Evolutionary conservation across 768 basidiomycete genomes (phyloP), one percentile per base, ranked within the genome.

Genomic region (Tulasnella sp.): DNA sequence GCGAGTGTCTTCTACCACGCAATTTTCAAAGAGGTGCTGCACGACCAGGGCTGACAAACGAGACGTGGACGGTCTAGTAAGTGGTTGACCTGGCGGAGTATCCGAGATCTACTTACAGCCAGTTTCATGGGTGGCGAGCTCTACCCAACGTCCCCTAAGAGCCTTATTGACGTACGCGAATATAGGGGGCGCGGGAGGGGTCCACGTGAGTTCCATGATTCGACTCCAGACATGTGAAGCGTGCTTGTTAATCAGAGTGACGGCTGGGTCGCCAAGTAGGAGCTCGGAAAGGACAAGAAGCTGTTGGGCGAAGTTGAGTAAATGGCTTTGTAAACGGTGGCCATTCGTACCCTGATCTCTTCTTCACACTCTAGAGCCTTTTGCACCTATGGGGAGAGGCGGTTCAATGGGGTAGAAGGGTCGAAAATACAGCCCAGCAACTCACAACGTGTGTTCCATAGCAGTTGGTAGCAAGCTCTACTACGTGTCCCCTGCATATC

Each of bases 121-220:
- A 0, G 88, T 91, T 70, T 91, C 88, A 64, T 91, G 88, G 65
- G 88, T 91, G 9, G 88, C 88, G 41, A 91, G 76, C 8, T 86
- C 77, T 0, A 88, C 87, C 88, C 88, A 90, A 65, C 88, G 86
- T 17, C 88, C 87, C 63, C 85, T 84, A 61, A 91, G 71, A 0
- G 88, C 86, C 62, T 83, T 86, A 69, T 91, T 90, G 63, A 91
- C 87, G 60, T 87, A 87, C 2, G 83, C 79, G 65, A 91, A 91
- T 65, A 91, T 90, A 2, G 88, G 88, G 23, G 88, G 88, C 0
- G 86, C 86, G 36, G 86, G 87, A 19, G 84, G 75, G 1, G 84
- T 84, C 88, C 88, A 91, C 4, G 81, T 83, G 32, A 91, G 69
- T 67, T 91, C 88, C 88, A 91, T 91, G 63, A 91, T 87, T 83